phyloP scores from a whole-genome alignment of 164 flowering plant genomes.

The Aristolochia fimbriata region DNA sequence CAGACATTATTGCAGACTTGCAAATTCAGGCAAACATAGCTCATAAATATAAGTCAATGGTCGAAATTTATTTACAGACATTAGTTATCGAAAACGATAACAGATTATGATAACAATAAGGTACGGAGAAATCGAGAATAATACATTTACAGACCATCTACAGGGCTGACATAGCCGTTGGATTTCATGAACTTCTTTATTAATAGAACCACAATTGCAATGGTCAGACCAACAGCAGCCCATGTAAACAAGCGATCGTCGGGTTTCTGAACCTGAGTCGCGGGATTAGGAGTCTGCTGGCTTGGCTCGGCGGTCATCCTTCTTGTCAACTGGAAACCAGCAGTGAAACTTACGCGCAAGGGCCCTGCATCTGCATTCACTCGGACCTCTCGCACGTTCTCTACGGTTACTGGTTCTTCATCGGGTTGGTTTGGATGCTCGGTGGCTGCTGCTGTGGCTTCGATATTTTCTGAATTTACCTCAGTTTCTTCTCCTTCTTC shows the following conservation, averaged over 20 bases:
- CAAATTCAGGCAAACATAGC: no score
- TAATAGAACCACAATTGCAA: conserved; percentile 67
- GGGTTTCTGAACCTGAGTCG: conserved; percentile 29
- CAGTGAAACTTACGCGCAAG: conserved; percentile 20
- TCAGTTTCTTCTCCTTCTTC: conserved; percentile 28
- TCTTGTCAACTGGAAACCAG: conserved; percentile 20
- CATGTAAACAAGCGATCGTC: conserved; percentile 79
- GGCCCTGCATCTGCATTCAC: conserved; percentile 35
- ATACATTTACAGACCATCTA: background rate
- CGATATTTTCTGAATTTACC: conserved; percentile 18
- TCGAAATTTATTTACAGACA: no score
- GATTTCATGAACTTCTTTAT: conserved; percentile 76
- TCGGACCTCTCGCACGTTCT: conserved; percentile 37
- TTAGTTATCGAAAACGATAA: no score
- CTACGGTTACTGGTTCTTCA: conserved; percentile 21
- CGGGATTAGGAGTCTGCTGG: conserved; percentile 27
- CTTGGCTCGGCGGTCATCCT: conserved; percentile 22
- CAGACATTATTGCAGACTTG: no score
- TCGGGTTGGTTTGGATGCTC: conserved; percentile 17
- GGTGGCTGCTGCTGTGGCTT: conserved; percentile 2
- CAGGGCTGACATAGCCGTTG: conserved; percentile 30
- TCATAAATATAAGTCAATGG: no score
- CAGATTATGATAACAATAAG: no score
- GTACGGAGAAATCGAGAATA: no score
- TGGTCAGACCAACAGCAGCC: conserved; percentile 81